phyloP scores from a whole-genome alignment of 78 protist species.

The Speleostelium caveatum region DNA sequence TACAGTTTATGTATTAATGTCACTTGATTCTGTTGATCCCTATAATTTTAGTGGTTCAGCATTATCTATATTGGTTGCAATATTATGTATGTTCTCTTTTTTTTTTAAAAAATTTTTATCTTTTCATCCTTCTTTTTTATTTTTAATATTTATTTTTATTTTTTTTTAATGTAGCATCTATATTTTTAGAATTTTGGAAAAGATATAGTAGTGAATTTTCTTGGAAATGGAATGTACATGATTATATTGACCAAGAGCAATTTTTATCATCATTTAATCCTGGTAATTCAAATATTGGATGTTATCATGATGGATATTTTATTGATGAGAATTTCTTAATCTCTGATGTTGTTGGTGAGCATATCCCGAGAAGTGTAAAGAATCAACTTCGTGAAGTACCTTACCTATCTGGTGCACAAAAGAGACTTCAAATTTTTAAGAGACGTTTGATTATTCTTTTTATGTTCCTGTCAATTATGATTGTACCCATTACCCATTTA shows the following conservation, averaged over 20 bases:
- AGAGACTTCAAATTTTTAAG: not conserved
- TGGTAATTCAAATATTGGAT: not conserved
- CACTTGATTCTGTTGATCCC: not conserved
- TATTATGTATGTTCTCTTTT: not conserved
- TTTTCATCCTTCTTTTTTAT: too few relatives aligned
- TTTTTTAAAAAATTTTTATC: too few relatives aligned
- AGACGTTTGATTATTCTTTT: not conserved
- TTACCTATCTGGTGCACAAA: not conserved
- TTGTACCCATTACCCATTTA: conserved; percentile 15
- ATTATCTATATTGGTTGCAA: conserved; percentile 20
- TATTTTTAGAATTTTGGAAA: conserved; percentile 62
- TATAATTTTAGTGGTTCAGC: conserved; percentile 3
- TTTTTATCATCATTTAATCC: conserved; percentile 17
- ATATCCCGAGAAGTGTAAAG: not conserved
- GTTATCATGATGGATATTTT: conserved; percentile 8
- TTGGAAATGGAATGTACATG: conserved; percentile 59
- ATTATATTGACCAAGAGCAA: conserved; percentile 7
- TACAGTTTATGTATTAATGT: not conserved
- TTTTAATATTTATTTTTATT: not conserved
- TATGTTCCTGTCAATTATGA: not conserved
- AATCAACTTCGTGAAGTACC: not conserved
- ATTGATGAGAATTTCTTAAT: not conserved
- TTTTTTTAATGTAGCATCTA: not conserved
- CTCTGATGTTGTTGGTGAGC: not conserved
- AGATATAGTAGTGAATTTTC: not conserved